Evolutionary conservation across 2,329 filamentous ascomycete genomes (phyloP), one percentile per base, ranked within the genome.

Genomic region (Fusarium chlamydosporum): DNA sequence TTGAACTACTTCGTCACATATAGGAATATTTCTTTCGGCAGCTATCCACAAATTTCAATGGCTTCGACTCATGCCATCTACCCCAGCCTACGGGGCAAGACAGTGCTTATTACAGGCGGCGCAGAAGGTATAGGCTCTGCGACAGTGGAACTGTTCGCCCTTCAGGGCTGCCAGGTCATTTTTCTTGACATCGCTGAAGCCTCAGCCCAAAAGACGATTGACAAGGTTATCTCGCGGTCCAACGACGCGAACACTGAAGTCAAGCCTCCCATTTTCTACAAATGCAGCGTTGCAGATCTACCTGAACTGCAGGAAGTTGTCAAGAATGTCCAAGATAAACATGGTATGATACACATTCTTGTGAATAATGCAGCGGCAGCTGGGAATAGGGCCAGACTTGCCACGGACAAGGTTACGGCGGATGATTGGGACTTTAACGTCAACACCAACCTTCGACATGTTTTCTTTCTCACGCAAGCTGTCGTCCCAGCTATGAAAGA

Each of bases 311-410:
- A 77, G 38, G 61, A 74, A 1, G 78, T 76, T 16, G 78, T 81
- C 2, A 72, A 75, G 15, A 68, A 72, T n/a, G 76, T 77, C 4
- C 56, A 82, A 1, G 64, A 70, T 3, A 56, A 73, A 4, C 67
- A 76, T 34, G 68, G 68, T 1, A 52, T 29, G 72, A 85, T 96
- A 73, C 91, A 96, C 78, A 91, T 96, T 68, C 81, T 96, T 51
- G 82, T 97, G 82, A 96, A 96, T 83, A 96, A 96, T 77, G 93
- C 93, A 18, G 93, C 92, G 0, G 65, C 62, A 1, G 67, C 68
- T 34, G 65, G 56, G 1, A 61, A 53, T 15, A 70, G 64, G 6
- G 68, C 76, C 27, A 70, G 76, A 20, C 73, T 70, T 0, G 52
- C 71, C 3, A 82, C 79, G 2, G 53, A 68, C 12, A 56, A 77